Base-by-base conservation (phyloP, 176 grass and related monocot species). In the Rhynchospora pubera region DNA sequence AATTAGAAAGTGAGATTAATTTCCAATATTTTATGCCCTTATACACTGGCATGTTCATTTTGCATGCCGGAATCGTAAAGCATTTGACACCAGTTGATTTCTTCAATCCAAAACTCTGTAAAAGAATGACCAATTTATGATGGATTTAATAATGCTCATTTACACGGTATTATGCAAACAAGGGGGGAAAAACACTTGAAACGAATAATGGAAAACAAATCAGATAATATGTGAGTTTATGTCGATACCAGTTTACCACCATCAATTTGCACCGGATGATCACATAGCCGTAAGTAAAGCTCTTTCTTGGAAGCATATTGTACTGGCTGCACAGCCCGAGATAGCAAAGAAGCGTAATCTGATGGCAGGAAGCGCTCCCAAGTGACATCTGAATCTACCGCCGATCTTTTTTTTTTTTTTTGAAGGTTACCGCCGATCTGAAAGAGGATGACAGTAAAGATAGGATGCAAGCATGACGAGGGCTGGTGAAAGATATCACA, bases 81-180 rank as follows among this genome's bases (percentile, higher is more conserved):
- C 80, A 78, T 34, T 87, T 87, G 2, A 26, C 70, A 0, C 85
- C 85, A 14, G 10, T 87, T 16, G 60, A 87, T 78, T 64, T 83
- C 8, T 87, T 79, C 60, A 87, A 78, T 63, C 56, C 57, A 43
- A 87, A 77, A 56, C 78, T 82, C 78, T 76, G 45, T 47, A 13
- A 34, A 34, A 1, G n/a, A 34, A 34, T 3, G 32, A 34, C 32
- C 32, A 34, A 34, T 34, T 34, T 34, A 34, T 34, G 32, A 34
- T 34, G 2, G 10, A 26, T 26, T n/a, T n/a, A 34, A 1, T 34
- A 34, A 1, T 34, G 1, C 32, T 34, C 32, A 34, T 34, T 34
- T 34, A 34, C n/a, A n/a, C n/a, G n/a, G n/a, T n/a, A n/a, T n/a
- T n/a, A n/a, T n/a, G n/a, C n/a, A n/a, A n/a, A n/a, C n/a, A n/a